Evolutionary conservation across 2,329 filamentous ascomycete genomes (phyloP).

Genomic region (Aspergillus fumigatiaffinis): DNA sequence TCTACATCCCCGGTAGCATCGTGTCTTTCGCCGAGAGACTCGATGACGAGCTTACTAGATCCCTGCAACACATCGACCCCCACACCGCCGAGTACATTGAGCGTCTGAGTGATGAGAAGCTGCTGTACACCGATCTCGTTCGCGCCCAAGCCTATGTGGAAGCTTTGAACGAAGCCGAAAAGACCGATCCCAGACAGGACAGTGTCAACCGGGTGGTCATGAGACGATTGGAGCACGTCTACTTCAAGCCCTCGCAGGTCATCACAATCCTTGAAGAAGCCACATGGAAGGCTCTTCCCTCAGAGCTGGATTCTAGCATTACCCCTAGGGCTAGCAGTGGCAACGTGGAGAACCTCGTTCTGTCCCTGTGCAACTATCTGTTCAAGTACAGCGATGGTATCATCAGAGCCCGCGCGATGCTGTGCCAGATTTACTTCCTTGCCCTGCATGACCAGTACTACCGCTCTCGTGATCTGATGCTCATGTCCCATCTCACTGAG

Average conservation of each 20-base stretch:
- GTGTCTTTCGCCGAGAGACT: constrained; percentile 93
- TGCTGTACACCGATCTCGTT: constrained; percentile 88
- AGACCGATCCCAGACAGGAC: constrained; percentile 75
- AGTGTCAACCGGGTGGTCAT: constrained; percentile 89
- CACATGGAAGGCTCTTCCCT: constrained; percentile 77
- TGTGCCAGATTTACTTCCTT: constrained; percentile 98
- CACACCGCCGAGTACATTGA: constrained; percentile 99
- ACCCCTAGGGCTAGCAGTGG: constrained; percentile 66
- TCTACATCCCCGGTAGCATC: constrained; percentile 90
- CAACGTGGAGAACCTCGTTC: constrained; percentile 71
- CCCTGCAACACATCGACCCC: constrained; percentile 95
- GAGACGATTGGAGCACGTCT: constrained; percentile 91
- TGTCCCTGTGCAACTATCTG: constrained; percentile 88
- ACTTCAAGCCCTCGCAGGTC: constrained; percentile 97
- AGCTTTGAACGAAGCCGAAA: constrained; percentile 63
- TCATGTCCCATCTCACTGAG: constrained; percentile 99
- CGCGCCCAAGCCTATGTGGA: constrained; percentile 87
- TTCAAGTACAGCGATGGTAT: constrained; percentile 95
- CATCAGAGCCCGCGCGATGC: constrained; percentile 91
- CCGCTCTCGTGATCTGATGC: constrained; percentile 96
- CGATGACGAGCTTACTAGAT: constrained; percentile 94
- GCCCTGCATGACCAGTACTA: constrained; percentile 98
- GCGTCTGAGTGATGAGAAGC: constrained; percentile 82
- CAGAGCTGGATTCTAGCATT: constrained; percentile 69
- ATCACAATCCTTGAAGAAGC: constrained; percentile 92